A percentile compares a stretch with the other conserved stretches of the same genome.
Conservation (phyloP, 2,329 filamentous ascomycete species). For the Aureobasidium sp. region DNA sequence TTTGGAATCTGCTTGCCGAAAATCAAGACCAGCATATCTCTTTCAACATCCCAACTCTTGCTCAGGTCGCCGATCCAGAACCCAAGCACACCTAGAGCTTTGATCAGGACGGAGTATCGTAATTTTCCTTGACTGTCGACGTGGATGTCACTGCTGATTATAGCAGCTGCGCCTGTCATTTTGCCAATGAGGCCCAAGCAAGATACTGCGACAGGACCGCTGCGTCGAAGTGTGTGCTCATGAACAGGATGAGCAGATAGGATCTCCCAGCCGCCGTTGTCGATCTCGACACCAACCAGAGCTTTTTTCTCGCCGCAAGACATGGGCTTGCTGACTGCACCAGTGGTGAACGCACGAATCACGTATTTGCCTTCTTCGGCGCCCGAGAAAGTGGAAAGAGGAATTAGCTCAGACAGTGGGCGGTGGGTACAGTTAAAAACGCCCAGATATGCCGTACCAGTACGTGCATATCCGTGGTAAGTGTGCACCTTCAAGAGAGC, state of each 20-base stretch:
- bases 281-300: conserved; percentile 56
- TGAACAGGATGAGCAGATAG: conserved; percentile 64
- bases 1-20: conserved; percentile 61
- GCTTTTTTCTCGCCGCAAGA: conserved; percentile 31
- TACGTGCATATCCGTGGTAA: conserved; percentile 60
- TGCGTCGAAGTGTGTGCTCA: conserved; percentile 40
- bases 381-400: conserved; percentile 65
- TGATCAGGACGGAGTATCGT: conserved; percentile 60
- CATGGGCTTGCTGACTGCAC: conserved; percentile 50
- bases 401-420: conserved; percentile 58
- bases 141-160: conserved; percentile 54
- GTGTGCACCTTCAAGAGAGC: conserved; percentile 68
- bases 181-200: conserved; percentile 74
- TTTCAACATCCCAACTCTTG: conserved; percentile 38
- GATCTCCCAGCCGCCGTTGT: conserved; percentile 67
- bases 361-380: conserved; percentile 57
- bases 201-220: conserved; percentile 34
- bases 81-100: conserved; percentile 70
- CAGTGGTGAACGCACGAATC: conserved; percentile 60
- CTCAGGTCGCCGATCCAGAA: conserved; percentile 3
- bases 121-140: conserved; percentile 53
- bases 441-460: conserved; percentile 69
- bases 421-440: conserved; percentile 71
- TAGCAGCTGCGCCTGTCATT: conserved; percentile 80
- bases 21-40: conserved; percentile 67